Base-by-base conservation (phyloP, 306 rosid genomes). In the Astragalus glycyphyllos region DNA sequence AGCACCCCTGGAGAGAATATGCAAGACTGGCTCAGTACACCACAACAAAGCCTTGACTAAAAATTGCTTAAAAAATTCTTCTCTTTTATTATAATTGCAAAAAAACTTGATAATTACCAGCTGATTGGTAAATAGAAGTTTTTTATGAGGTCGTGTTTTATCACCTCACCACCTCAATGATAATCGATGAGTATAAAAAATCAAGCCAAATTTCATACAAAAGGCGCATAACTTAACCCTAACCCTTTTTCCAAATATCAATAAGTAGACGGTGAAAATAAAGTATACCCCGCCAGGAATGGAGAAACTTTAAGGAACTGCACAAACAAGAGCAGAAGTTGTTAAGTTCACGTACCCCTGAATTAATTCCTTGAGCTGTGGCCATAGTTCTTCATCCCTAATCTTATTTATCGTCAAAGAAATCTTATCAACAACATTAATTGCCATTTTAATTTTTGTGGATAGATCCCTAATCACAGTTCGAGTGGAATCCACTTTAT, bases 341-440 rank as follows among this genome's bases (percentile, higher is more conserved):
- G 14, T 72, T 58, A 72, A 69, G 41, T 69, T 70, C 29, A 70
- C 98, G 44, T 88, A 92, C 98, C 99, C 96, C 17, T 86, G 85
- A 74, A 95, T 91, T 75, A 95, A 84, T 75, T 83, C 96, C 71
- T 75, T 85, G 66, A 95, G 84, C 78, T 81, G 97, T 1, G 99
- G 99, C 93, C 96, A 95, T 44, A 95, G 73, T 77, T 95, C 99
- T 79, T 89, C 97, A 72, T 95, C 99, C 80, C 97, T 81, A 53
- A 91, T 91, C 76, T 85, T 95, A 74, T 78, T 91, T 85, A 95
- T 91, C 5, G 97, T 89, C 86, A 88, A 76, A 35, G 99, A 95
- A 62, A 86, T 84, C 84, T 74, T 88, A 76, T 95, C 99, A 67
- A 95, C 97, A 41, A 89, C 96, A 72, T 95, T 92, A 81, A 95